A percentile compares a stretch with the other conserved stretches of the same genome.
Evolutionary conservation across 371 early-diverging fungal species (phyloP).

Genomic region (Mycotypha africana): DNA sequence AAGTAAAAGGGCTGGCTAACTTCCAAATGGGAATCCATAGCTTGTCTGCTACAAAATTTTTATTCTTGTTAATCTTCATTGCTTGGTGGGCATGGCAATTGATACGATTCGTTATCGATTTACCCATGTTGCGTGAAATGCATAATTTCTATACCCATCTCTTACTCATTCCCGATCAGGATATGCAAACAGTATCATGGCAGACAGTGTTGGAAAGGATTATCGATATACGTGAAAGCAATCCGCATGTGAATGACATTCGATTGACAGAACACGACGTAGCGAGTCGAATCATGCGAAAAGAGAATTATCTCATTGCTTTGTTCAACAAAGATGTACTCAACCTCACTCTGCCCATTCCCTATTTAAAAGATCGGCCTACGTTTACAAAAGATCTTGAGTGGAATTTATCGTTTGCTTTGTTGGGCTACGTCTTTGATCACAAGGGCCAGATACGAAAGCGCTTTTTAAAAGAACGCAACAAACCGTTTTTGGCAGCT

Average conservation of each 20-base stretch:
- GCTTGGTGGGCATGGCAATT: slow-evolving; percentile 76
- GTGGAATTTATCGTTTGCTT: slow-evolving; percentile 87
- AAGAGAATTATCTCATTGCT: slow-evolving; percentile 95
- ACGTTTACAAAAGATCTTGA: slow-evolving; percentile 84
- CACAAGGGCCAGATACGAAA: slow-evolving; percentile 77
- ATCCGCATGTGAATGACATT: slow-evolving; percentile 53
- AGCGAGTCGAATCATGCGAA: slow-evolving; percentile 92
- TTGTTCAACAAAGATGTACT: slow-evolving; percentile 90
- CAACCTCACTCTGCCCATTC: slow-evolving; percentile 66
- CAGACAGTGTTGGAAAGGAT: slow-evolving; percentile 68
- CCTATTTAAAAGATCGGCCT: slow-evolving; percentile 36
- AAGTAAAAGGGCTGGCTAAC: too few relatives aligned
- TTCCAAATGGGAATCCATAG: too few relatives aligned
- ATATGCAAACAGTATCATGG: slow-evolving; percentile 80
- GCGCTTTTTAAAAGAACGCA: slow-evolving; percentile 65
- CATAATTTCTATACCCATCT: slow-evolving; percentile 79
- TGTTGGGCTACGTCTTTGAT: slow-evolving; percentile 84
- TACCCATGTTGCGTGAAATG: slow-evolving; percentile 74
- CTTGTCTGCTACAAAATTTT: slow-evolving; percentile 15
- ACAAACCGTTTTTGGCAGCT: slow-evolving; percentile 55
- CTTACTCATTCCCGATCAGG: slow-evolving; percentile 76
- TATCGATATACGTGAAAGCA: slow-evolving; percentile 64
- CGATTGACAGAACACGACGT: slow-evolving; percentile 85
- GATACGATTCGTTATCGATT: slow-evolving; percentile 60
- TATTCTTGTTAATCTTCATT: slow-evolving; percentile 56